Evolutionary conservation across 768 basidiomycete genomes (phyloP).

Genomic region (Pilatotrama ljubarskyi): DNA sequence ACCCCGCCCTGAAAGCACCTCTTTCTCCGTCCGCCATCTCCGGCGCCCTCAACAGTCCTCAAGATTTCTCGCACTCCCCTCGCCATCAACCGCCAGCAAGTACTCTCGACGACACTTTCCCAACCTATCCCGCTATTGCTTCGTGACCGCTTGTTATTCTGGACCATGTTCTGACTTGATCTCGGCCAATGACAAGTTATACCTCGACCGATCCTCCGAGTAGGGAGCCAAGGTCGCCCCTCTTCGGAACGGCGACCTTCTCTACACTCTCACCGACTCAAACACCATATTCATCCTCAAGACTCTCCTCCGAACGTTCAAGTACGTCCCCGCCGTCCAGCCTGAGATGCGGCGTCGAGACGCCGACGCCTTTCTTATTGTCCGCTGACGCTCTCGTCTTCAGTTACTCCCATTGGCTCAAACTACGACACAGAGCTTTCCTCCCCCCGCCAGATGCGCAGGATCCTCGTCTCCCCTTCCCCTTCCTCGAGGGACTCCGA

Average conservation of each 20-base stretch:
- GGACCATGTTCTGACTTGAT: constrained; percentile 10
- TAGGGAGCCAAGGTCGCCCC: constrained; percentile 54
- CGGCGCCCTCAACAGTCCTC: background rate
- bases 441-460: constrained; percentile 49
- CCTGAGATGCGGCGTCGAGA: background rate
- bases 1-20: background rate
- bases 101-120: background rate
- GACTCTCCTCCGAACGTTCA: constrained; percentile 55
- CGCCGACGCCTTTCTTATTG: background rate
- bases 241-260: constrained; percentile 60
- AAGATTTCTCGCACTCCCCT: background rate
- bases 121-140: no score
- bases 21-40: background rate
- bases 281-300: constrained; percentile 59
- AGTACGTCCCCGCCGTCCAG: constrained; percentile 38
- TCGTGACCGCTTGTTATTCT: background rate
- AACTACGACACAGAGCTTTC: constrained; percentile 48
- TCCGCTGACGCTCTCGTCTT: background rate
- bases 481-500: constrained; percentile 47
- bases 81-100: background rate
- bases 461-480: constrained; percentile 56
- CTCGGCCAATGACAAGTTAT: constrained; percentile 39
- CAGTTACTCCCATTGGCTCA: constrained; percentile 49
- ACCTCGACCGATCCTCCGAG: constrained; percentile 32
- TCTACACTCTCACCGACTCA: constrained; percentile 52